Conservation (phyloP, 306 rosid species). For the Medicago ruthenica region DNA sequence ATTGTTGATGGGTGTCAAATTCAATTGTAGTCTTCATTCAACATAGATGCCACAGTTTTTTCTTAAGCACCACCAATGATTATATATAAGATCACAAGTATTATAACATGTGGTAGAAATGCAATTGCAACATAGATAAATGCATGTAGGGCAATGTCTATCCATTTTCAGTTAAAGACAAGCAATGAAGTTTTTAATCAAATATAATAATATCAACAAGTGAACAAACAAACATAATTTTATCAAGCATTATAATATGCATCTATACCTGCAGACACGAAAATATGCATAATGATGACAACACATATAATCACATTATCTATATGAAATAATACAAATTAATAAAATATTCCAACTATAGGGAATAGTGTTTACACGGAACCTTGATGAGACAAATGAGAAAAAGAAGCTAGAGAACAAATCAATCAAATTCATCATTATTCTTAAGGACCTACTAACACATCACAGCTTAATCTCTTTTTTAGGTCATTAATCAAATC, state of each 20-base stretch:
- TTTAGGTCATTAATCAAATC: neutral
- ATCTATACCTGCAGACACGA: constrained; percentile 31
- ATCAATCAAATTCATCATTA: neutral
- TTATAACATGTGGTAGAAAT: neutral
- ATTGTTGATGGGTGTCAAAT: constrained; percentile 27
- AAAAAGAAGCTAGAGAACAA: constrained; percentile 1
- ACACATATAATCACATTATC: neutral
- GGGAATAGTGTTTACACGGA: neutral
- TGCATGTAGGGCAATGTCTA: constrained; percentile 1
- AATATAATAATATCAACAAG: no score
- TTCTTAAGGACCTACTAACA: neutral
- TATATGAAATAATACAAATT: constrained; percentile 10
- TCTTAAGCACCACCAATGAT: neutral
- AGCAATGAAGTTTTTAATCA: neutral
- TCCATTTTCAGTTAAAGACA: constrained; percentile 40
- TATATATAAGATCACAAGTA: neutral
- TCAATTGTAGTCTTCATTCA: constrained; percentile 31
- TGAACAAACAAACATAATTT: neutral
- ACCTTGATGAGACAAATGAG: constrained; percentile 15
- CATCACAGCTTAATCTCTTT: neutral
- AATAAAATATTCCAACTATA: neutral
- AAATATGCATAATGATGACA: constrained; percentile 6
- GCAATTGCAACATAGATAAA: neutral
- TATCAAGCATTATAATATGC: constrained; percentile 20
- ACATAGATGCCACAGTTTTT: neutral